Evolutionary conservation across 495 filamentous ascomycete genomes (phyloP).

Genomic region (Penicillium psychrofluorescens): DNA sequence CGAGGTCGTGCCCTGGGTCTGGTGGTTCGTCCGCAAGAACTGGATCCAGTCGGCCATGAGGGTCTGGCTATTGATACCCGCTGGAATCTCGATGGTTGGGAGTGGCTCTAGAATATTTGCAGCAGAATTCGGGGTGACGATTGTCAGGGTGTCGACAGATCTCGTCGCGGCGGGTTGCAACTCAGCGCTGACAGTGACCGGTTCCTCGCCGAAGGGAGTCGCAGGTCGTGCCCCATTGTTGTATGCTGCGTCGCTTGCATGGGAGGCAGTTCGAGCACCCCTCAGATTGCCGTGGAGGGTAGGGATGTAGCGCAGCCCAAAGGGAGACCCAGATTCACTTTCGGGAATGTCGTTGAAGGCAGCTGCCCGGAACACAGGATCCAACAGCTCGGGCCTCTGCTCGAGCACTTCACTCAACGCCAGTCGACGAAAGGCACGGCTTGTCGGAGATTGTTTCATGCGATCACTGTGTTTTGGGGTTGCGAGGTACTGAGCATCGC

Average conservation of each 20-base stretch:
- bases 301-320: conserved; percentile 10
- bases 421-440: conserved; percentile 3
- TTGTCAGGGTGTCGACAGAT: conserved; percentile 7
- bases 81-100: neutral
- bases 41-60: conserved; percentile 9
- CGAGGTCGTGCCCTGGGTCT: conserved; percentile 5
- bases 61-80: neutral
- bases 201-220: neutral
- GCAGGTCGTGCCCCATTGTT: neutral
- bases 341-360: neutral
- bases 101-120: neutral
- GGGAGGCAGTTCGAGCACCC: neutral
- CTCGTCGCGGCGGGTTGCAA: conserved; percentile 1
- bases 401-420: conserved; percentile 15
- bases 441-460: conserved; percentile 1
- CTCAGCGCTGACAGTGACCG: neutral
- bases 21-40: conserved; percentile 4
- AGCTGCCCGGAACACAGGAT: conserved; percentile 6
- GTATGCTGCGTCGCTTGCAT: neutral
- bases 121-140: neutral
- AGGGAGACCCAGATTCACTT: conserved; percentile 1
- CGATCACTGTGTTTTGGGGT: conserved; percentile 18
- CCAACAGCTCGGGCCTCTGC: conserved; percentile 10
- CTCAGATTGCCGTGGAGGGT: conserved; percentile 8
- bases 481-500: conserved; percentile 34